These are phyloP conservation scores for Cyanodermella asteris DNA, from an alignment of 2,329 filamentous ascomycete genomes.

Conservation along the genomic window DNA sequence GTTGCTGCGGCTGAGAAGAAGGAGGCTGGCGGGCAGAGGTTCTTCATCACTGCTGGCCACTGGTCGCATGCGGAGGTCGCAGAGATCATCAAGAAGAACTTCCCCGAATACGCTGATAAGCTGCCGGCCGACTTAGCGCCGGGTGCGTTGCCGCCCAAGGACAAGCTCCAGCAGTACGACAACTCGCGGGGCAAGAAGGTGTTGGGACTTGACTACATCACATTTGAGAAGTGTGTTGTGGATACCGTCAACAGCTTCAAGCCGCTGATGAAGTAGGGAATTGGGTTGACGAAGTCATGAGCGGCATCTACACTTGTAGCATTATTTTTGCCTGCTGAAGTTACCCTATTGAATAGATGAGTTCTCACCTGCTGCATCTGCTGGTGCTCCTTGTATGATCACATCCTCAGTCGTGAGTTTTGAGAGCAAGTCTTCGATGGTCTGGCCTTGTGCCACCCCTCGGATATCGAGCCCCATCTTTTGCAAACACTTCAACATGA, in stretches of 20 bases:
- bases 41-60: constrained; percentile 20
- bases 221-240: constrained; percentile 34
- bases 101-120: constrained; percentile 19
- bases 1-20: constrained; percentile 23
- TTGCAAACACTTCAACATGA: no score
- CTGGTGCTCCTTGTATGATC: no score
- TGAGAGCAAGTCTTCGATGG: no score
- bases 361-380: no score
- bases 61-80: constrained; percentile 16
- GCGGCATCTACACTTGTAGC: no score
- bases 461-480: no score
- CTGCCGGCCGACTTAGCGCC: constrained; percentile 17
- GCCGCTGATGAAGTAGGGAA: no score
- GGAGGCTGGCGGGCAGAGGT: constrained; percentile 23
- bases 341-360: no score
- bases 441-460: no score
- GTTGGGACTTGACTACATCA: constrained; percentile 36
- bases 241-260: constrained; percentile 45
- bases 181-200: constrained; percentile 32
- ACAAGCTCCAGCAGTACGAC: constrained; percentile 25
- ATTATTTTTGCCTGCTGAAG: no score
- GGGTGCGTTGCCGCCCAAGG: constrained; percentile 14
- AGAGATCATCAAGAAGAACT: constrained; percentile 19
- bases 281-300: no score
- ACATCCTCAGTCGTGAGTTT: no score